Base-by-base conservation (phyloP, 805 yeast genomes). In the Vanderwaltozyma polyspora region DNA sequence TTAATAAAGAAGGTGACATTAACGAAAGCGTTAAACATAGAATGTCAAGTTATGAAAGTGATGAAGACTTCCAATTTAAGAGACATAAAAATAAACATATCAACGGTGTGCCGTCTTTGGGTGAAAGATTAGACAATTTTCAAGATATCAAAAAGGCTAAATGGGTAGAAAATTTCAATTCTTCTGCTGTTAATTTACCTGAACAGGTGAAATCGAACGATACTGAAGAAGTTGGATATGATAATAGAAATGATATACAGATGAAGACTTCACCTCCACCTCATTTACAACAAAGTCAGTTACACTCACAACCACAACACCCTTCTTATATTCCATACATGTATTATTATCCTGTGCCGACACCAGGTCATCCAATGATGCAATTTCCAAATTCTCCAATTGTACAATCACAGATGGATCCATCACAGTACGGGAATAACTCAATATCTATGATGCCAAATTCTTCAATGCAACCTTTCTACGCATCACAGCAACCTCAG, bases 91-190 rank as follows among this genome's bases (percentile, higher is more conserved):
- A 36, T 15, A 48, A 45, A 28, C 41, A 43, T 23, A 33, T 37
- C 6, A 31, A 40, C 4, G 58, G 57, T 5, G 40, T 44, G 1
- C 55, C 57, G 3, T 37, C 55, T 10, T 30, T 56, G 21, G 60
- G 58, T 1, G 59, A 55, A 33, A 21, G 56, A 31, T 34, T 55
- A 16, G 59, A 52, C 34, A 46, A 46, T 31, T 33, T 55, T 19
- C 57, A 52, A 26, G 52, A 48, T 35, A 39, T 47, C 10, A 42
- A 42, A 26, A 44, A 42, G 26, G 57, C 62, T 8, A 49, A 49
- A 35, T 41, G 57, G 46, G 42, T 57, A 19, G 59, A 54, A 19
- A 53, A 52, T 36, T 57, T 57, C 32, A 56, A 55, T 32, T 55
- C 60, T 1, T 34, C 36, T 7, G 16, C 25, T 18, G 30, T 23